Percentiles rank a stretch among this genome's conserved stretches.
Evolutionary conservation across 257 asterid species (phyloP).

Genomic region (Paulownia fortunei): DNA sequence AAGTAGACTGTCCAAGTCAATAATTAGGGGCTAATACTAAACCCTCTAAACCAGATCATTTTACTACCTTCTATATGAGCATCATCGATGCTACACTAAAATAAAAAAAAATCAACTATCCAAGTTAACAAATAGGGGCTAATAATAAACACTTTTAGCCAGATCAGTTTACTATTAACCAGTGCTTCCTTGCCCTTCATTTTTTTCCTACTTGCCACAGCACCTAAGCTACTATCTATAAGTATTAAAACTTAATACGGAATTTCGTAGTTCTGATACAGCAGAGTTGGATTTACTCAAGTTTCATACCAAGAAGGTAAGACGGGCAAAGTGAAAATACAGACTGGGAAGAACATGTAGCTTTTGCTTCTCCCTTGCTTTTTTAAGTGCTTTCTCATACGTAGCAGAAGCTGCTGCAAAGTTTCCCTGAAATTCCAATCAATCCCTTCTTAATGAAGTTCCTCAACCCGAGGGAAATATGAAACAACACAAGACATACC

Average conservation of each 20-base stretch:
- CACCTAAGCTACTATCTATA: not conserved
- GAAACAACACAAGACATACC: constrained; percentile 51
- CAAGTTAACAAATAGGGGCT: not conserved
- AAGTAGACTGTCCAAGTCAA: not conserved
- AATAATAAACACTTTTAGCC: not conserved
- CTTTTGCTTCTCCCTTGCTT: constrained; percentile 60
- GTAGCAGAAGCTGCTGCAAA: constrained; percentile 64
- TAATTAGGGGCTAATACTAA: not conserved
- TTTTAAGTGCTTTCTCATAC: constrained; percentile 65
- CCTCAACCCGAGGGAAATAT: constrained; percentile 30
- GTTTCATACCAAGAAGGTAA: constrained; percentile 69
- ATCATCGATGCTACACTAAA: too few relatives aligned
- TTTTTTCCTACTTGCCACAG: not conserved
- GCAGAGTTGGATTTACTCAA: constrained; percentile 14
- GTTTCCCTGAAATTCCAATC: constrained; percentile 74
- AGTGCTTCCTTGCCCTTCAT: constrained; percentile 12
- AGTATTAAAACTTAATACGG: not conserved
- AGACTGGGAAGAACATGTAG: constrained; percentile 61
- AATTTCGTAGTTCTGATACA: not conserved
- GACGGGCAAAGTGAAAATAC: constrained; percentile 60
- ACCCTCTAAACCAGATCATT: too few relatives aligned
- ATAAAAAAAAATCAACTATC: too few relatives aligned
- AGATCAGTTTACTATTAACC: not conserved
- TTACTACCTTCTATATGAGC: too few relatives aligned
- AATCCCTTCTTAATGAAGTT: constrained; percentile 25